A percentile compares a stretch with the other conserved stretches of the same genome.
Conservation (phyloP, 2,329 filamentous ascomycete genomes). For the Alternaria sp. region DNA sequence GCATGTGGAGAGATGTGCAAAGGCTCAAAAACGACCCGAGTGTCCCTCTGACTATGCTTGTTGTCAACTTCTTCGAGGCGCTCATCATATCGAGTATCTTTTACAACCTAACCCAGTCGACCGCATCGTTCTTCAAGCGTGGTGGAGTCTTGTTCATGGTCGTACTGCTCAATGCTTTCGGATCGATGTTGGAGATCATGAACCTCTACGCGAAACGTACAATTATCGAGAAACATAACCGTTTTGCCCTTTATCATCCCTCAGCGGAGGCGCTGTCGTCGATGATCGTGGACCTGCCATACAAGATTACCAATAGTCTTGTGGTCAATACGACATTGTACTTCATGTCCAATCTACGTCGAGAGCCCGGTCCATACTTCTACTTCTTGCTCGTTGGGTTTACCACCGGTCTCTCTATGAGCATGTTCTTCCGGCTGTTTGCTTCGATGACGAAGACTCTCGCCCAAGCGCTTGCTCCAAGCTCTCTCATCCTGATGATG, state of each 20-base stretch:
- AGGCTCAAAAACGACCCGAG: conserved; percentile 45
- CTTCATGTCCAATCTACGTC: conserved; percentile 56
- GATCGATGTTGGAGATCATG: conserved; percentile 67
- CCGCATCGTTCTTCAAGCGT: conserved; percentile 62
- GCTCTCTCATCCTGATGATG: conserved; percentile 65
- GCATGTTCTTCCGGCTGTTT: conserved; percentile 81
- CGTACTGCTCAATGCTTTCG: conserved; percentile 78
- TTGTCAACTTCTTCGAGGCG: conserved; percentile 75
- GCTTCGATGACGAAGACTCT: conserved; percentile 74
- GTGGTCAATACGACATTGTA: conserved; percentile 54
- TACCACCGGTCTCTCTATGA: conserved; percentile 74
- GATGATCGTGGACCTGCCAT: conserved; percentile 57
- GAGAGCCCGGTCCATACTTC: conserved; percentile 77
- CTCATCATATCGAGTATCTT: conserved; percentile 81
- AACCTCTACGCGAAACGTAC: conserved; percentile 79
- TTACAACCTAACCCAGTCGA: conserved; percentile 67
- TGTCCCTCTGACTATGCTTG: conserved; percentile 68
- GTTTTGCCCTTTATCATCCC: conserved; percentile 86
- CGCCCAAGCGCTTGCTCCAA: conserved; percentile 62
- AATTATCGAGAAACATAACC: conserved; percentile 81
- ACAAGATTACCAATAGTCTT: conserved; percentile 54
- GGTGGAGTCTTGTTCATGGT: conserved; percentile 79
- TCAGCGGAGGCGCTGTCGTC: conserved; percentile 74
- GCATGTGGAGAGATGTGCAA: conserved; percentile 12
- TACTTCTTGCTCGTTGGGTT: conserved; percentile 71